Conservation (phyloP, 1,284 basidiomycete genomes). For the Inonotus hispidus region DNA sequence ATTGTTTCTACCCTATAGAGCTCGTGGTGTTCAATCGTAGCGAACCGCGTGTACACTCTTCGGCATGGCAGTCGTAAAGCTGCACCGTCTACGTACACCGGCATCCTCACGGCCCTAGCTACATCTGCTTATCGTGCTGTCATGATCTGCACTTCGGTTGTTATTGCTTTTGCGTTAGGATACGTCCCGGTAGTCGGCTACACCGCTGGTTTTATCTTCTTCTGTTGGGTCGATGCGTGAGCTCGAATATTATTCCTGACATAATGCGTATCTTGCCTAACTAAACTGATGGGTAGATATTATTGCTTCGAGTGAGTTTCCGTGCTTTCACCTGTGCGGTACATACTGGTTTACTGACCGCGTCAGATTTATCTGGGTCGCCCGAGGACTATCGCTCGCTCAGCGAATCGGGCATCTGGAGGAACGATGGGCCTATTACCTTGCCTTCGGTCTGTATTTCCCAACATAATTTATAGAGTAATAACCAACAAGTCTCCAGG, state of each 20-base stretch:
- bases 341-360: background rate
- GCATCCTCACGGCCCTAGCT: slow-evolving; percentile 65
- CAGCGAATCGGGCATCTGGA: slow-evolving; percentile 69
- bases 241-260: slow-evolving; percentile 29
- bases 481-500: slow-evolving; percentile 31
- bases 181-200: slow-evolving; percentile 62
- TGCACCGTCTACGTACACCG: slow-evolving; percentile 52
- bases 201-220: slow-evolving; percentile 56
- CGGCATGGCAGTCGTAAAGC: slow-evolving; percentile 54
- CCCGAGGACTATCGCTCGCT: slow-evolving; percentile 62
- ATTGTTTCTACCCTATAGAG: slow-evolving; percentile 40
- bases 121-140: slow-evolving; percentile 73
- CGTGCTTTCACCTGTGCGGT: background rate
- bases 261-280: slow-evolving; percentile 11
- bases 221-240: slow-evolving; percentile 82
- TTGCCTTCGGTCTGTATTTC: slow-evolving; percentile 64
- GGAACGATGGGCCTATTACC: slow-evolving; percentile 81
- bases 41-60: slow-evolving; percentile 61
- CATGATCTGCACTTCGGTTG: slow-evolving; percentile 73
- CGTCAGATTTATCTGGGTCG: slow-evolving; percentile 70
- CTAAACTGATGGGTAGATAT: slow-evolving; percentile 44
- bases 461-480: background rate
- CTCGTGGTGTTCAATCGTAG: slow-evolving; percentile 67
- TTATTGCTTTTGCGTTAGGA: slow-evolving; percentile 58
- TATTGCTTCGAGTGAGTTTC: slow-evolving; percentile 79